These are phyloP conservation scores for Wickerhamiella sergipiensis DNA, from an alignment of 805 yeast genomes.

Conservation along the genomic window DNA sequence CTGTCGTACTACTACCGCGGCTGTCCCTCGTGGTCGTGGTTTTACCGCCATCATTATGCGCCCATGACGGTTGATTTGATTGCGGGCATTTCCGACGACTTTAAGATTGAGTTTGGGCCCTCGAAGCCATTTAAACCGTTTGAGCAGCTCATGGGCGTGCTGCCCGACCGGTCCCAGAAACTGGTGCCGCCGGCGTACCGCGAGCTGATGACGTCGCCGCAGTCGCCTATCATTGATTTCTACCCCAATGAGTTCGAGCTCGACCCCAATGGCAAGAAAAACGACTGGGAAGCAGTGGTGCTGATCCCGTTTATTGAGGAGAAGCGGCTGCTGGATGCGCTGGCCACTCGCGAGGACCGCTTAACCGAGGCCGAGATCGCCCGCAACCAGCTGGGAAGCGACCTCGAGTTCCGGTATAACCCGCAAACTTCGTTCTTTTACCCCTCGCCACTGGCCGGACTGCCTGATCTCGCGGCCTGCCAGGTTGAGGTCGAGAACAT, in stretches of 20 bases:
- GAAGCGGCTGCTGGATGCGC: constrained; percentile 53
- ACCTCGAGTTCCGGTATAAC: constrained; percentile 54
- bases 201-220: constrained; percentile 69
- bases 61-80: constrained; percentile 85
- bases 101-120: constrained; percentile 45
- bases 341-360: constrained; percentile 48
- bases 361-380: constrained; percentile 55
- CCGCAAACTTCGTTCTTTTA: constrained; percentile 59
- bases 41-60: constrained; percentile 74
- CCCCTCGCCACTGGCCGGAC: constrained; percentile 63
- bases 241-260: constrained; percentile 80
- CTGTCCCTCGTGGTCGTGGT: constrained; percentile 95
- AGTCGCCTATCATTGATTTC: constrained; percentile 78
- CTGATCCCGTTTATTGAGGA: constrained; percentile 85
- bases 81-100: constrained; percentile 45
- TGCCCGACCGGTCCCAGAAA: constrained; percentile 79
- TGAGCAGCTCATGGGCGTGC: constrained; percentile 93
- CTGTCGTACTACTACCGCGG: constrained; percentile 81
- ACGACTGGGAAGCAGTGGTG: constrained; percentile 97
- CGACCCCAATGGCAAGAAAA: constrained; percentile 89
- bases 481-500: constrained; percentile 58
- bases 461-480: constrained; percentile 62
- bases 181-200: constrained; percentile 70
- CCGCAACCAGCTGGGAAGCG: constrained; percentile 65
- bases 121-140: constrained; percentile 83